These are phyloP conservation scores for Sicyos edulis DNA, from an alignment of 306 rosid species.

Conservation along the genomic window DNA sequence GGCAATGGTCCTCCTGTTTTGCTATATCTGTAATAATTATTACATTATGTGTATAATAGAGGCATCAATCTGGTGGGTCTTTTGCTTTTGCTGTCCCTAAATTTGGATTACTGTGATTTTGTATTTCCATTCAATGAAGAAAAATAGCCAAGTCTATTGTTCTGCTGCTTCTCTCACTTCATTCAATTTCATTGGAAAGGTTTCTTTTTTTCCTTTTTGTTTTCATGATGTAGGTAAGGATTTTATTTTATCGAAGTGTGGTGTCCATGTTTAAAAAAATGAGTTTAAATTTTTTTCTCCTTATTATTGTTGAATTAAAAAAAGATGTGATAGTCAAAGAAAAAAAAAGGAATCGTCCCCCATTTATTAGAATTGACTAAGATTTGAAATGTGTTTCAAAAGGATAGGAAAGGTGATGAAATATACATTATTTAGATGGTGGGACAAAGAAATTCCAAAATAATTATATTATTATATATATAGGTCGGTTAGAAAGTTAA, in stretches of 20 bases:
- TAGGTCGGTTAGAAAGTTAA: background rate
- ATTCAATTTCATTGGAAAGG: background rate
- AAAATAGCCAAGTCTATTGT: background rate
- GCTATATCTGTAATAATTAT: conserved; percentile 12
- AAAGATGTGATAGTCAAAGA: no score
- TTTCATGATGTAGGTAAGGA: background rate
- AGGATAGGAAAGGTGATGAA: no score
- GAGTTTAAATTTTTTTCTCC: no score
- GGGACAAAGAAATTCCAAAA: background rate
- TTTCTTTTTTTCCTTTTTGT: background rate
- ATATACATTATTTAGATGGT: background rate
- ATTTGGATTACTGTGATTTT: conserved; percentile 18
- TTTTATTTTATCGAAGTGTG: background rate
- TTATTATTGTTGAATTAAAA: no score
- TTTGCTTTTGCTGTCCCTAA: conserved; percentile 8
- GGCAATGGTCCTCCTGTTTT: conserved; percentile 26
- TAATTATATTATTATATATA: no score
- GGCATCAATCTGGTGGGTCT: conserved; percentile 20
- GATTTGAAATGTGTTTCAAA: no score
- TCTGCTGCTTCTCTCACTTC: conserved; percentile 6
- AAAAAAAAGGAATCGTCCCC: no score
- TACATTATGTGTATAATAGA: conserved; percentile 23
- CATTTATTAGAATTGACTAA: background rate
- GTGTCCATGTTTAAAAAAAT: no score
- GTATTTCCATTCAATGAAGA: conserved; percentile 23